Conservation (phyloP, 345 rosid species). For the Angophora floribunda region DNA sequence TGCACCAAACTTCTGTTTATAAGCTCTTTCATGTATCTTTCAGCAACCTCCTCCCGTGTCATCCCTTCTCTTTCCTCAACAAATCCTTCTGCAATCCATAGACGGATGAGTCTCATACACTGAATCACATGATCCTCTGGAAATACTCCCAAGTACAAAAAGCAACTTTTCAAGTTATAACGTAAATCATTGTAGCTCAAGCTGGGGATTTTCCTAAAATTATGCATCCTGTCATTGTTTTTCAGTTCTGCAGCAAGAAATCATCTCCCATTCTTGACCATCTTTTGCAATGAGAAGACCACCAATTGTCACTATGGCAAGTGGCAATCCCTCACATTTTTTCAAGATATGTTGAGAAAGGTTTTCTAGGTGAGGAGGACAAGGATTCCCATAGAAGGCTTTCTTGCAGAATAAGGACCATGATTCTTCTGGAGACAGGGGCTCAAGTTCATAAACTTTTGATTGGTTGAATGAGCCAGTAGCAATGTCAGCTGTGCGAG, state of each 20-base stretch:
- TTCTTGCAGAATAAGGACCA: not conserved
- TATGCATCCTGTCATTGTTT: not conserved
- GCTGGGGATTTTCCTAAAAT: not conserved
- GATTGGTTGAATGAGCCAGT: not conserved
- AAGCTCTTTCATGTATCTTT: not conserved
- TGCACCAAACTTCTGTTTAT: not conserved
- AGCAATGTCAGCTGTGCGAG: not conserved
- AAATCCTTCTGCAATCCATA: not conserved
- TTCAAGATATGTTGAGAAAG: not conserved
- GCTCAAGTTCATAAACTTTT: not conserved
- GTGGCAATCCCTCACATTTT: not conserved
- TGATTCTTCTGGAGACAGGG: not conserved
- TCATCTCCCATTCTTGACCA: not conserved
- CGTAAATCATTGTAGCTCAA: not conserved
- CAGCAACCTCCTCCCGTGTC: not conserved
- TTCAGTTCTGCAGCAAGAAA: not conserved
- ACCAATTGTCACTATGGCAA: not conserved
- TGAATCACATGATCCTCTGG: not conserved
- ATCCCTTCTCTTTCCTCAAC: not conserved
- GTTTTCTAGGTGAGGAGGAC: not conserved
- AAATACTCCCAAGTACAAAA: not conserved
- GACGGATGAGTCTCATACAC: not conserved
- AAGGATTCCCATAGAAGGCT: not conserved
- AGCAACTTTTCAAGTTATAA: not conserved
- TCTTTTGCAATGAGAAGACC: not conserved